Conservation (phyloP, 1,284 basidiomycete species). For the Uromyces viciae-fabae region DNA sequence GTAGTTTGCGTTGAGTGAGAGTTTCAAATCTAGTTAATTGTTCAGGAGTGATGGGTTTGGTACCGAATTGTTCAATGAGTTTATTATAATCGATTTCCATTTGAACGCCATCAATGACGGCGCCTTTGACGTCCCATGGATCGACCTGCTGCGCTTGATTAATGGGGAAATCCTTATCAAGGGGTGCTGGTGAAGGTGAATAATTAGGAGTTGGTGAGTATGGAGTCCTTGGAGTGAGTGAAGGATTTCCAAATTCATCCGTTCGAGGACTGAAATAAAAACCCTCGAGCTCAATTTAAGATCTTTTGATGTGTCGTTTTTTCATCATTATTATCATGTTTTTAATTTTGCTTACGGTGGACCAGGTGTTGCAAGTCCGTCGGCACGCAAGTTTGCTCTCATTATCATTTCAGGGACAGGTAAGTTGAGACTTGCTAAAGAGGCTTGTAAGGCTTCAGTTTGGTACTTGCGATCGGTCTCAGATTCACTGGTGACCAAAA, state of each 20-base stretch:
- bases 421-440: slow-evolving; percentile 50
- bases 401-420: slow-evolving; percentile 51
- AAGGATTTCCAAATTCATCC: slow-evolving; percentile 37
- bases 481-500: slow-evolving; percentile 16
- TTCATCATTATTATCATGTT: too few species aligned
- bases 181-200: slow-evolving; percentile 16
- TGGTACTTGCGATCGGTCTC: slow-evolving; percentile 45
- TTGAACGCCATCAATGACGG: slow-evolving; percentile 85
- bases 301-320: neutral
- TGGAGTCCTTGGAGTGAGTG: slow-evolving; percentile 11
- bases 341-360: slow-evolving; percentile 48
- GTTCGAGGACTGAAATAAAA: slow-evolving; percentile 21
- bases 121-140: slow-evolving; percentile 96
- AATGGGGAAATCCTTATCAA: neutral
- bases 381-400: slow-evolving; percentile 50
- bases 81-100: slow-evolving; percentile 85
- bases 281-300: too few species aligned
- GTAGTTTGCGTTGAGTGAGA: slow-evolving; percentile 84
- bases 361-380: slow-evolving; percentile 51
- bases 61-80: slow-evolving; percentile 89
- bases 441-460: slow-evolving; percentile 47
- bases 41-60: slow-evolving; percentile 70
- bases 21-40: slow-evolving; percentile 85
- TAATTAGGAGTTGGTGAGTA: slow-evolving; percentile 18
- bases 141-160: slow-evolving; percentile 71